These are phyloP conservation scores for Ceratocystis papillata DNA, from an alignment of 2,329 filamentous ascomycete species.

Conservation along the genomic window DNA sequence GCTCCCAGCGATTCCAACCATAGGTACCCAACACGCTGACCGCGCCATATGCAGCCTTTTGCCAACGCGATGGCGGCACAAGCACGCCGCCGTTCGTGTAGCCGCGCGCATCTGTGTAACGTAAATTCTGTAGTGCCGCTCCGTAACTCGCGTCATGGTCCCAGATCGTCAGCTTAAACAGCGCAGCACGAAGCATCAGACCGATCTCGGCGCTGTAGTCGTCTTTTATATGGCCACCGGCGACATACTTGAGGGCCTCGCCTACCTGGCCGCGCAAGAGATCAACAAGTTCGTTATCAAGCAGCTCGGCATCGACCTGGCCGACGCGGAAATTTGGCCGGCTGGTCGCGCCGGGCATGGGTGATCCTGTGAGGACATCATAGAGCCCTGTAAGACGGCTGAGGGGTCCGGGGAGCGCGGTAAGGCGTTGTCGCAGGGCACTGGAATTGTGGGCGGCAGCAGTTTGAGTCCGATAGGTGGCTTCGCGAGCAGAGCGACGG, in stretches of 20 bases:
- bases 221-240: constrained; percentile 62
- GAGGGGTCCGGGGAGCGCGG: constrained; percentile 38
- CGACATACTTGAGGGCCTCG: constrained; percentile 79
- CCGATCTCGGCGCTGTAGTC: constrained; percentile 82
- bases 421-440: constrained; percentile 31
- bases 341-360: constrained; percentile 47
- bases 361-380: constrained; percentile 49
- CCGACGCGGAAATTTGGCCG: constrained; percentile 83
- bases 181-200: constrained; percentile 59
- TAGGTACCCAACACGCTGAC: constrained; percentile 82
- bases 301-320: constrained; percentile 87
- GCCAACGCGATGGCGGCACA: constrained; percentile 62
- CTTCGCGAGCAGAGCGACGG: constrained; percentile 64
- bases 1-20: constrained; percentile 84
- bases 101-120: constrained; percentile 70
- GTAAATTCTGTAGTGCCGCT: constrained; percentile 80
- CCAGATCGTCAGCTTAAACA: constrained; percentile 96
- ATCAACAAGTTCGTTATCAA: constrained; percentile 86
- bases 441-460: constrained; percentile 42
- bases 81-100: constrained; percentile 46
- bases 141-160: constrained; percentile 94
- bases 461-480: constrained; percentile 34
- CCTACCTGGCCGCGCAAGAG: constrained; percentile 76
- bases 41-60: constrained; percentile 75
- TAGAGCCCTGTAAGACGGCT: constrained; percentile 40